Base-by-base conservation (phyloP, 108 stramenopile species). In the Cylindrotheca closterium region DNA sequence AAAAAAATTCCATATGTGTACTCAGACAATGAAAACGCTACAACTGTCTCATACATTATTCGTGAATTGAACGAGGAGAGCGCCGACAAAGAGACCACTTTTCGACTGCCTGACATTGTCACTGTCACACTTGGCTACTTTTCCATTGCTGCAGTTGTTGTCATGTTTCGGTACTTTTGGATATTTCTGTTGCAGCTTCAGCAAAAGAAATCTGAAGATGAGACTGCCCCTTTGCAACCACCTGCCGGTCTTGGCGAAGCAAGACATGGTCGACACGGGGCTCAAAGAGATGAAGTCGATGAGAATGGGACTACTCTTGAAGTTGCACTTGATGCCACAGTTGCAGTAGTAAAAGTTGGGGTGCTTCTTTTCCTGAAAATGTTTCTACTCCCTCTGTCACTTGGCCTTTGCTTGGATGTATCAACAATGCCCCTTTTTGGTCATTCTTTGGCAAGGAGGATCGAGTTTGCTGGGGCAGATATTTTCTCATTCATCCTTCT, bases 331-430 rank as follows among this genome's bases (percentile, higher is more conserved):
- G 84, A 94, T 48, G 85, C 80, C 37, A 73, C 74, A 18, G 73
- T 68, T 37, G 79, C 88, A 0, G 67, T 90, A 37, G 81, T 81
- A 10, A 94, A 94, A 65, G 88, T 94, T 22, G 71, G 79, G 8
- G 62, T 86, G n/a, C 80, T 94, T n/a, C 70, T 94, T 31, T 89
- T 87, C 70, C 64, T 91, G 46, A 94, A 94, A 76, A 94, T 94
- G 93, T 70, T 94, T 42, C 18, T 91, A 10, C 78, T 94, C 17
- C 93, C 93, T 10, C 42, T 88, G 15, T 29, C 67, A 3, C 86
- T 91, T 2, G 93, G 93, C 1, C 18, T 90, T 45, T 89, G 86
- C 45, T 75, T 94, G 34, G 93, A 94, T 65, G 71, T 71, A 19
- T 83, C 85, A 21, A 86, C 90, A 12, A 70, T 85, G 2, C 33